Evolutionary conservation across 345 rosid species (phyloP).

Genomic region (Anacardium occidentale): DNA sequence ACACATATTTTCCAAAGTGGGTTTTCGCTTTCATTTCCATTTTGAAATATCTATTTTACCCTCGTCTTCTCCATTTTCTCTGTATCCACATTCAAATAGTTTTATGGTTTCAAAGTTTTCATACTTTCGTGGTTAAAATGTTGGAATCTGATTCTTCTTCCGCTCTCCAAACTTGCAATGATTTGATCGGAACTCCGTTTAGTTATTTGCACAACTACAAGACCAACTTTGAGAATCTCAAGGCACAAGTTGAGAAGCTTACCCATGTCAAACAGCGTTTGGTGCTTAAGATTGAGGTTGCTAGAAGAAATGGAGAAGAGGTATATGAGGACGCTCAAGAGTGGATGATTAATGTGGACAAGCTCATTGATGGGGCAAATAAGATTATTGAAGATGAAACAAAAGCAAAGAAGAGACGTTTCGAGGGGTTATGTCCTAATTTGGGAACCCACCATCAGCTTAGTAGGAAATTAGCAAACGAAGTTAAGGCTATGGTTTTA

Average conservation of each 20-base stretch:
- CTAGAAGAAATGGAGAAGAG: background rate
- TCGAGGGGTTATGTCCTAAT: background rate
- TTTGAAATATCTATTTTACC: too few relatives aligned
- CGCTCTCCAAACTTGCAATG: too few relatives aligned
- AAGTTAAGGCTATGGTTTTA: background rate
- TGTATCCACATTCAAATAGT: too few relatives aligned
- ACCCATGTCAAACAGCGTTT: background rate
- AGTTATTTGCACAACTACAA: background rate
- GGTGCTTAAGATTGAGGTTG: background rate
- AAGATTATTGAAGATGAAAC: background rate
- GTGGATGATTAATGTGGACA: background rate
- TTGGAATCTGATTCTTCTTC: too few relatives aligned
- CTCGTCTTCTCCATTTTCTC: too few relatives aligned
- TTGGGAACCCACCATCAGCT: background rate
- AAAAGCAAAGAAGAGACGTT: background rate
- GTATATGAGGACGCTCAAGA: background rate
- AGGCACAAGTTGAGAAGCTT: background rate
- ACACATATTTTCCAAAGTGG: too few relatives aligned
- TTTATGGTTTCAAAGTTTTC: too few relatives aligned
- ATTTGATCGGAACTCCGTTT: background rate
- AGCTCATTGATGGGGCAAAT: background rate
- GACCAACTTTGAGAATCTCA: background rate
- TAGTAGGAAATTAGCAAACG: background rate
- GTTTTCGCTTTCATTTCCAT: too few relatives aligned
- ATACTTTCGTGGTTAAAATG: too few relatives aligned